Conservation (phyloP, 352 stramenopile genomes). For the Globisporangium megalacanthum region DNA sequence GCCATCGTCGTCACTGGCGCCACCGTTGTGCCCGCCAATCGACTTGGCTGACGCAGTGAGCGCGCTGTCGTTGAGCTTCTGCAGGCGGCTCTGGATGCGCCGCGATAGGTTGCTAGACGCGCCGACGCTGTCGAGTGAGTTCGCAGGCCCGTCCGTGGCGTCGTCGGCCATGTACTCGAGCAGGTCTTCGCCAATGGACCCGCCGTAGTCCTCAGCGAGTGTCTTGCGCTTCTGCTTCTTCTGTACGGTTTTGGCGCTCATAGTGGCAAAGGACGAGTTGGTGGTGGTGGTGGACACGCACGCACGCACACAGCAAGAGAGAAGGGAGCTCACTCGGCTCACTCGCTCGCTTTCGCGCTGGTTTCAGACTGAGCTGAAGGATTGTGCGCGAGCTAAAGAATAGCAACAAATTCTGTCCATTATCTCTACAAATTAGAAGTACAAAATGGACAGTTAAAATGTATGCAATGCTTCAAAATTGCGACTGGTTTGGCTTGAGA, state of each 20-base stretch:
- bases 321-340: too few species aligned
- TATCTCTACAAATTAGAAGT: too few species aligned
- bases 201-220: slow-evolving; percentile 79
- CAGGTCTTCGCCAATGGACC: slow-evolving; percentile 69
- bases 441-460: too few species aligned
- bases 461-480: too few species aligned
- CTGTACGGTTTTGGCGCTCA: slow-evolving; percentile 47
- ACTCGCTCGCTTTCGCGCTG: too few species aligned
- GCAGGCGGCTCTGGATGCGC: slow-evolving; percentile 79
- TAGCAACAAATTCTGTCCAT: too few species aligned
- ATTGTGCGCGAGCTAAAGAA: too few species aligned
- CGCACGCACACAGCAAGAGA: too few species aligned
- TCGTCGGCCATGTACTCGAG: slow-evolving; percentile 82
- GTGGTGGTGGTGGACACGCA: too few species aligned
- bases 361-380: too few species aligned
- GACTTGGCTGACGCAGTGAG: slow-evolving; percentile 24
- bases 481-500: too few species aligned
- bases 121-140: slow-evolving; percentile 68
- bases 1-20: slow-evolving; percentile 30
- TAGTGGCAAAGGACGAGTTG: slow-evolving; percentile 5
- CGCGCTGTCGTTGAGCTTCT: slow-evolving; percentile 74
- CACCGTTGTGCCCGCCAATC: slow-evolving; percentile 12
- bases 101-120: slow-evolving; percentile 77
- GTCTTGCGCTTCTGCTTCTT: slow-evolving; percentile 82
- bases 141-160: slow-evolving; percentile 10